Percentiles rank a stretch among this genome's conserved stretches.
Evolutionary conservation across 352 stramenopile species (phyloP).

Genomic region (Pythium biforme): DNA sequence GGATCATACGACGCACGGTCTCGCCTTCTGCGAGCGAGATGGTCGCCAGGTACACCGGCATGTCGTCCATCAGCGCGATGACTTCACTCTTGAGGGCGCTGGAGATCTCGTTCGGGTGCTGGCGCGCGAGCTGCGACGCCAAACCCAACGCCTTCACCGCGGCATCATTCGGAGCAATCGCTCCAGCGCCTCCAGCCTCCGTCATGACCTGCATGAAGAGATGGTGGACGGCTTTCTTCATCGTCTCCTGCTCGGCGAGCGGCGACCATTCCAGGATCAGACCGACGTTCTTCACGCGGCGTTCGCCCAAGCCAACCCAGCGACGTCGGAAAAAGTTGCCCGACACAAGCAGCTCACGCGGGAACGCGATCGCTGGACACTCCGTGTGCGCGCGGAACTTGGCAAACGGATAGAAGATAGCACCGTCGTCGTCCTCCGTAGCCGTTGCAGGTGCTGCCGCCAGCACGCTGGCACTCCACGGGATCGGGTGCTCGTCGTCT

Average conservation of each 20-base stretch:
- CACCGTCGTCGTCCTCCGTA: constrained; percentile 40
- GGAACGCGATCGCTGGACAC: constrained; percentile 75
- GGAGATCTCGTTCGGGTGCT: constrained; percentile 27
- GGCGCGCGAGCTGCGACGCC: constrained; percentile 26
- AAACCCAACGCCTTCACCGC: constrained; percentile 51
- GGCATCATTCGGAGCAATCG: constrained; percentile 64
- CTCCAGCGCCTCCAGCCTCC: constrained; percentile 16
- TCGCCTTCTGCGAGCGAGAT: constrained; percentile 97
- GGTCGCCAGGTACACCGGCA: constrained; percentile 90
- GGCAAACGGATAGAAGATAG: constrained; percentile 76
- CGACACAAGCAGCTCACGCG: constrained; percentile 67
- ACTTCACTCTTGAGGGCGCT: constrained; percentile 46
- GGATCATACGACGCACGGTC: constrained; percentile 95
- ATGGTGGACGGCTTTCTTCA: constrained; percentile 64
- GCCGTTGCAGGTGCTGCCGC: constrained; percentile 9
- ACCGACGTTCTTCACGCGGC: constrained; percentile 87
- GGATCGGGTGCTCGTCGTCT: constrained; percentile 86
- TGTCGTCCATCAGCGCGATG: constrained; percentile 27
- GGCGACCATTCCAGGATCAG: constrained; percentile 89
- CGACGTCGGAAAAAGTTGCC: constrained; percentile 87
- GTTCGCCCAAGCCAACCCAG: constrained; percentile 86
- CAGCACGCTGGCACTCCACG: constrained; percentile 65
- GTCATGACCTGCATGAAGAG: constrained; percentile 59
- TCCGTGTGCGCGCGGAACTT: constrained; percentile 76
- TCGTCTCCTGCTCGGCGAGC: constrained; percentile 62